Evolutionary conservation across 495 filamentous ascomycete genomes (phyloP).

Genomic region (Lepraria neglecta): DNA sequence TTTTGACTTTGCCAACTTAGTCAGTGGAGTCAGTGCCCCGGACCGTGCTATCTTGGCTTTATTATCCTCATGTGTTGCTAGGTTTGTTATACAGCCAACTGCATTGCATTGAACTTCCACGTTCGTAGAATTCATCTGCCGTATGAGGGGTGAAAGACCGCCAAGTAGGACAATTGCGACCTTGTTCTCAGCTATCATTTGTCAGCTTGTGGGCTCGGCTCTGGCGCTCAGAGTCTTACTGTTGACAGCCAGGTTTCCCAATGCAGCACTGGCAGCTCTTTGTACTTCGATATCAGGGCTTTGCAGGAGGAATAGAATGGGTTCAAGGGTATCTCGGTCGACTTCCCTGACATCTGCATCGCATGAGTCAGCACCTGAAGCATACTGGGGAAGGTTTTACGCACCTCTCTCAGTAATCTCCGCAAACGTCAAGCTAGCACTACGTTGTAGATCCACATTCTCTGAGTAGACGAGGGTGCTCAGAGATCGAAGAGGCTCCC

Average conservation of each 20-base stretch:
- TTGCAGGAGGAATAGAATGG: constrained; percentile 90
- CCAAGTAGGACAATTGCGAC: constrained; percentile 89
- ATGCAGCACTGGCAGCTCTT: constrained; percentile 88
- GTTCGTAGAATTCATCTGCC: constrained; percentile 98
- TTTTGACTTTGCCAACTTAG: constrained; percentile 88
- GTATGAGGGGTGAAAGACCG: constrained; percentile 84
- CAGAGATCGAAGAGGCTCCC: constrained; percentile 89
- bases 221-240: constrained; percentile 49
- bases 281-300: constrained; percentile 96
- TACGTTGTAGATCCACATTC: constrained; percentile 96
- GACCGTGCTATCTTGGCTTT: constrained; percentile 97
- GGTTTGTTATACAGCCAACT: constrained; percentile 95
- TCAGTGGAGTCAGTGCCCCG: constrained; percentile 83
- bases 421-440: constrained; percentile 95
- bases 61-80: constrained; percentile 97
- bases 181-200: constrained; percentile 81
- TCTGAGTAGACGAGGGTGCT: constrained; percentile 96
- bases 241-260: constrained; percentile 95
- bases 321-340: constrained; percentile 87
- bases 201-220: constrained; percentile 41
- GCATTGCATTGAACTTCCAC: constrained; percentile 99
- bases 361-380: constrained; percentile 1
- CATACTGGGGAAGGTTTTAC: constrained; percentile 24
- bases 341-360: constrained; percentile 87
- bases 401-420: constrained; percentile 97